Evolutionary conservation across 1,284 basidiomycete genomes (phyloP).

Genomic region (Kwoniella shivajii): DNA sequence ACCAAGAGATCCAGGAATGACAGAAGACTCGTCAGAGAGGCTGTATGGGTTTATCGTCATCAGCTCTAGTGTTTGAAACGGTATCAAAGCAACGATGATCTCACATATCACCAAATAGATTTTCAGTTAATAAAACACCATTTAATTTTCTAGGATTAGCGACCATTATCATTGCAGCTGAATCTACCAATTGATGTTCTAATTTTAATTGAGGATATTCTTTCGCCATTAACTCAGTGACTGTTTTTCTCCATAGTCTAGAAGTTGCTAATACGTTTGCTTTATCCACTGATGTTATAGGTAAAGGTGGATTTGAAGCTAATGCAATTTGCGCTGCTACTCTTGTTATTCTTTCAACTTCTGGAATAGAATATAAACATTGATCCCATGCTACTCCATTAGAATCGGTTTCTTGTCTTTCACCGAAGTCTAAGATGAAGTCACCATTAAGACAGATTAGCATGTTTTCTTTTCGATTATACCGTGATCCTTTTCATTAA

Average conservation of each 20-base stretch:
- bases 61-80: too few relatives aligned
- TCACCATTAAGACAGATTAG: too few relatives aligned
- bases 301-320: slow-evolving; percentile 77
- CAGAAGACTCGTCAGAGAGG: slow-evolving; percentile 92
- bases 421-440: slow-evolving; percentile 77
- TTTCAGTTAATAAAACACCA: slow-evolving; percentile 91
- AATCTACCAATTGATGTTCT: slow-evolving; percentile 92
- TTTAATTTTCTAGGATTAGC: slow-evolving; percentile 91
- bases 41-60: too few relatives aligned
- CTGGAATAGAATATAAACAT: slow-evolving; percentile 87
- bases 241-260: slow-evolving; percentile 89
- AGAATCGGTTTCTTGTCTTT: slow-evolving; percentile 77
- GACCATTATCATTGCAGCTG: slow-evolving; percentile 95
- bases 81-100: slow-evolving; percentile 40
- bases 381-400: slow-evolving; percentile 80
- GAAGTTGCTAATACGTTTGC: slow-evolving; percentile 97
- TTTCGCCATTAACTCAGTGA: slow-evolving; percentile 74
- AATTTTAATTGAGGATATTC: slow-evolving; percentile 85
- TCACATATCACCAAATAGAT: slow-evolving; percentile 94
- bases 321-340: slow-evolving; percentile 93
- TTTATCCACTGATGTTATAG: slow-evolving; percentile 95
- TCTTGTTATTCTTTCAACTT: slow-evolving; percentile 92
- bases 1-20: slow-evolving; percentile 96
- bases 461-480: too few relatives aligned
- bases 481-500: too few relatives aligned